Base-by-base conservation (phyloP, 2,329 filamentous ascomycete species). In the Trichoderma simmonsii region DNA sequence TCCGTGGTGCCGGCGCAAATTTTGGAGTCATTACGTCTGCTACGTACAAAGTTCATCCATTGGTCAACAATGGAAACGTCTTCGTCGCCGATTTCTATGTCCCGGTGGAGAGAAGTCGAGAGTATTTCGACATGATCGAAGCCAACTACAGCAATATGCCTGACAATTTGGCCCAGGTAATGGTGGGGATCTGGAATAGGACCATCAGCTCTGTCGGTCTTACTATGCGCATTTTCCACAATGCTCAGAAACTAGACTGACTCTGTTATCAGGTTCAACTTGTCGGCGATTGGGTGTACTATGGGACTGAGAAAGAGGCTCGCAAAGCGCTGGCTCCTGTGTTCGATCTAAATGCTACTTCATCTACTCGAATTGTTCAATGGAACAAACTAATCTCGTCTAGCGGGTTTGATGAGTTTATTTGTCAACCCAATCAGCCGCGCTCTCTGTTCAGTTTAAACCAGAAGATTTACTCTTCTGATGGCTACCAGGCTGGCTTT, bases 21-120 rank as follows among this genome's bases (percentile, higher is more conserved):
- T 69, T 69, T 34, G 66, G 66, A 4, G 66, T 69, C 36, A 11
- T 69, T 14, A 69, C 66, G 1, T 69, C 66, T n/a, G 66, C 66
- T 21, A 69, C 66, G 28, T 69, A 61, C 66, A 48, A 69, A 15
- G 5, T 69, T 24, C 56, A 69, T 30, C 56, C 66, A 9, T 11
- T 69, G 56, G 36, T 60, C 14, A 61, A 69, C 26, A 60, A 28
- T 2, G 56, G 56, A n/a, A n/a, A 61, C 1, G 66, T 69, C 6
- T 69, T 69, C 26, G 26, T 69, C n/a, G 56, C 39, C 26, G 66
- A 69, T 24, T 69, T 69, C 39, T 61, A 60, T 8, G 14, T 69
- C 5, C 56, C 66, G 2, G 15, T 5, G 6, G 26, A 2, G 26
- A 61, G 26, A 26, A 61, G 66, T 7, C 56, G 24, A 4, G 56